Evolutionary conservation across 805 yeast genomes (phyloP).

Genomic region (Metschnikowia sp.): DNA sequence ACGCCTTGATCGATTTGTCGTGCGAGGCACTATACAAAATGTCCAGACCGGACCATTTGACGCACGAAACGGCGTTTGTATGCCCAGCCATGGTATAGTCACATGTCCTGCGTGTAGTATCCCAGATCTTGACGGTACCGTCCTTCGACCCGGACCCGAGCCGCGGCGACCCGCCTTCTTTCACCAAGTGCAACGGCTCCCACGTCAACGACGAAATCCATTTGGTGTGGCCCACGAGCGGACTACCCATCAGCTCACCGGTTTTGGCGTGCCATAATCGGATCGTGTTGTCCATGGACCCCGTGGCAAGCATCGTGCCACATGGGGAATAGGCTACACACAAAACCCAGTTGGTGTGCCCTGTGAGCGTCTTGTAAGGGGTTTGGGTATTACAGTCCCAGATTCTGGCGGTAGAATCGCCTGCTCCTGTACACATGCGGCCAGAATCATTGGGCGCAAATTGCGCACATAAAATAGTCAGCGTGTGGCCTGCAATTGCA

Average conservation of each 20-base stretch:
- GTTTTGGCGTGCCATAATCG: constrained; percentile 80
- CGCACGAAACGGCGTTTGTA: constrained; percentile 84
- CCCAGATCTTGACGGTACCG: constrained; percentile 88
- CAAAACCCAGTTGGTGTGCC: constrained; percentile 92
- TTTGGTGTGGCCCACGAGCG: constrained; percentile 78
- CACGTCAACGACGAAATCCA: constrained; percentile 88
- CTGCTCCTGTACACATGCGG: constrained; percentile 91
- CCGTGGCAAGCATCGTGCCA: constrained; percentile 89
- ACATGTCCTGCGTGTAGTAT: constrained; percentile 64
- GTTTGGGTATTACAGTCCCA: constrained; percentile 98
- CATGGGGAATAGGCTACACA: constrained; percentile 91
- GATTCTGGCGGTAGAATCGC: constrained; percentile 90
- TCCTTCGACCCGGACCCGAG: constrained; percentile 90
- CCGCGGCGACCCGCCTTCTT: constrained; percentile 62
- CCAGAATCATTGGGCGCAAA: constrained; percentile 90
- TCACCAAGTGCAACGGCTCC: constrained; percentile 88
- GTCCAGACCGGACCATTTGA: constrained; percentile 94
- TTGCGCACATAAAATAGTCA: constrained; percentile 86
- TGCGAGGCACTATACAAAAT: constrained; percentile 86
- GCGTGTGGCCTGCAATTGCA: constrained; percentile 93
- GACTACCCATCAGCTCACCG: constrained; percentile 71
- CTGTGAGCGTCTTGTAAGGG: constrained; percentile 72
- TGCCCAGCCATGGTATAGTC: constrained; percentile 80
- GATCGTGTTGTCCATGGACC: constrained; percentile 89
- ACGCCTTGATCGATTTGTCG: constrained; percentile 87